Evolutionary conservation across 2,329 filamentous ascomycete species (phyloP).

Genomic region (Aspergillus niger): DNA sequence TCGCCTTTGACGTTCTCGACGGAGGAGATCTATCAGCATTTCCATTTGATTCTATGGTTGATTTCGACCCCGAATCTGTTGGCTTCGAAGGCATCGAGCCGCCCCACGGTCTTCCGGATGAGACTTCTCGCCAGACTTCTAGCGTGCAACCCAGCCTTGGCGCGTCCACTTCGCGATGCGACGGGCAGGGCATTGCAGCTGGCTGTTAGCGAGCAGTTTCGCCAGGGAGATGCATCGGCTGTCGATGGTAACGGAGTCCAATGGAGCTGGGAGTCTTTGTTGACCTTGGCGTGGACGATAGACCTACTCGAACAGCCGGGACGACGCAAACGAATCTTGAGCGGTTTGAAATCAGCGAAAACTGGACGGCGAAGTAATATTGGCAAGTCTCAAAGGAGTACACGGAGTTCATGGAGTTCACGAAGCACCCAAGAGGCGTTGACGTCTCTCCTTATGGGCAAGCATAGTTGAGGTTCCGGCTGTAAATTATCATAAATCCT

Average conservation of each 20-base stretch:
- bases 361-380: constrained; percentile 37
- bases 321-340: constrained; percentile 32
- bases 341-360: constrained; percentile 31
- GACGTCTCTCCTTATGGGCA: constrained; percentile 36
- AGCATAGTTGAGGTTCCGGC: constrained; percentile 28
- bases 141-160: constrained; percentile 56
- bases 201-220: constrained; percentile 48
- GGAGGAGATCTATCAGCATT: constrained; percentile 52
- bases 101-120: constrained; percentile 54
- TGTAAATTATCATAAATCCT: constrained; percentile 25
- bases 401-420: constrained; percentile 46
- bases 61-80: constrained; percentile 55
- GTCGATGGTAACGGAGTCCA: constrained; percentile 33
- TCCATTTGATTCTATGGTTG: constrained; percentile 58
- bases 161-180: constrained; percentile 56
- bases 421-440: constrained; percentile 28
- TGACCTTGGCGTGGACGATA: constrained; percentile 50
- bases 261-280: constrained; percentile 48
- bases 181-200: constrained; percentile 57
- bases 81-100: constrained; percentile 44
- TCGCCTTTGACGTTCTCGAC: constrained; percentile 69
- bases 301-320: constrained; percentile 44
- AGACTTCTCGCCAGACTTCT: constrained; percentile 53
- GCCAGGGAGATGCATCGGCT: constrained; percentile 37
- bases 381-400: constrained; percentile 38